Base-by-base conservation (phyloP, 306 rosid genomes). In the Astragalus membranaceus region DNA sequence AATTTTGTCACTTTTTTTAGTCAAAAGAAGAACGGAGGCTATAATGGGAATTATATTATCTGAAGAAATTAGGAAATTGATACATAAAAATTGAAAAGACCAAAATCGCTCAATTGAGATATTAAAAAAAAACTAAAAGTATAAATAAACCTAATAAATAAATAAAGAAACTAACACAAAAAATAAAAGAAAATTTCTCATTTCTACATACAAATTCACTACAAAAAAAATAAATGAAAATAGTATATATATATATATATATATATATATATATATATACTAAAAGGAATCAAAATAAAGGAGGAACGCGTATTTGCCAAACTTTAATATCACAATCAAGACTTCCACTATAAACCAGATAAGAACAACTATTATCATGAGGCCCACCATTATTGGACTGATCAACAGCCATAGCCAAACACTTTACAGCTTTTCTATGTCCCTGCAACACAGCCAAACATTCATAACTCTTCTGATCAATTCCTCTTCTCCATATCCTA, bases 371-470 rank as follows among this genome's bases (percentile, higher is more conserved):
- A 30, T 6, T 51, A 42, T 10, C 37, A 15, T 56, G 67, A 20
- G 57, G 32, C 48, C 56, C 75, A 41, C 33, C 64, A 47, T 51
- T 46, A 0, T 1, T 10, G 3, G 64, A 56, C 42, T 78, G 84
- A 65, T 67, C 16, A 4, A 5, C 64, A 0, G 52, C 79, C 52
- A 73, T 68, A 12, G 86, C 83, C 85, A 90, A 82, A 55, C 86
- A 81, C 85, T 90, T 88, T 0, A 88, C 86, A 0, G 95, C 87
- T 15, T 76, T 62, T 36, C 12, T 74, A 65, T 90, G 95, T 3
- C 87, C 90, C 80, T 84, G 83, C 59, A 90, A 76, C 66, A 88
- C 90, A 12, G 72, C 90, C 81, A 90, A 44, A 44, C 95, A 88
- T 2, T 75, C 64, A 72, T 83, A 90, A 8, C 76, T 58, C 15